Evolutionary conservation across 441 rosid species (phyloP).

Genomic region (Brassica balearica): DNA sequence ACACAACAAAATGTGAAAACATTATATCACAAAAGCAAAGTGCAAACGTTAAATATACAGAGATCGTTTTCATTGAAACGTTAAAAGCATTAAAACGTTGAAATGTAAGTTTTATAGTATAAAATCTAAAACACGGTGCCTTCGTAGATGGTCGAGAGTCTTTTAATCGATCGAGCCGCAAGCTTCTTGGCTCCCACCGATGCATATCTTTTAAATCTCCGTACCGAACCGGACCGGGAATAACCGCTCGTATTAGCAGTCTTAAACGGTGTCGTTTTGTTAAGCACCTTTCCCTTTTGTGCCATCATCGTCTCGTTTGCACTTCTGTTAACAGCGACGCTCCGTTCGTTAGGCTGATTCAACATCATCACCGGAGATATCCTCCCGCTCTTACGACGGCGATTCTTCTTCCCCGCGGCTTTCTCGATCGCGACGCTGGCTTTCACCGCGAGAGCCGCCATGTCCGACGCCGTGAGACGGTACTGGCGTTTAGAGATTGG

Average conservation of each 20-base stretch:
- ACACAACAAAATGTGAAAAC: conserved; percentile 9
- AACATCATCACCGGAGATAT: conserved; percentile 55
- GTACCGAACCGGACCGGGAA: conserved; percentile 57
- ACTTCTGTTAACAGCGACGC: conserved; percentile 7
- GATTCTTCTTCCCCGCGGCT: conserved; percentile 31
- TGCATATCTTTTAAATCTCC: conserved; percentile 54
- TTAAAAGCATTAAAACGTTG: neutral
- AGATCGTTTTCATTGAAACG: conserved; percentile 13
- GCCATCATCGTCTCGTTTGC: conserved; percentile 16
- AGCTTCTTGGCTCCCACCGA: conserved; percentile 62
- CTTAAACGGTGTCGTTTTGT: conserved; percentile 36
- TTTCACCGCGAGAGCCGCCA: conserved; percentile 82
- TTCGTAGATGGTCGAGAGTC: conserved; percentile 68
- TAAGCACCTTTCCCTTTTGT: conserved; percentile 1
- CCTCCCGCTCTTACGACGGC: conserved; percentile 49
- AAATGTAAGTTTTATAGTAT: neutral
- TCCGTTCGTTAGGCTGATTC: conserved; percentile 22
- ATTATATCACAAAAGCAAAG: conserved; percentile 18
- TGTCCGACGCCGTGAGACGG: conserved; percentile 62
- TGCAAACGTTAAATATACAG: conserved; percentile 16
- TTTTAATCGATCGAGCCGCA: conserved; percentile 68
- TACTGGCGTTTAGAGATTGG: conserved; percentile 58
- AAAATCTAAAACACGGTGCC: conserved; percentile 48
- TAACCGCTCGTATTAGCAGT: neutral
- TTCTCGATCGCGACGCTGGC: conserved; percentile 67